Percentiles rank a stretch among this genome's conserved stretches.
Conservation (phyloP, 169 alveolate genomes). For the Eimeria maxima region DNA sequence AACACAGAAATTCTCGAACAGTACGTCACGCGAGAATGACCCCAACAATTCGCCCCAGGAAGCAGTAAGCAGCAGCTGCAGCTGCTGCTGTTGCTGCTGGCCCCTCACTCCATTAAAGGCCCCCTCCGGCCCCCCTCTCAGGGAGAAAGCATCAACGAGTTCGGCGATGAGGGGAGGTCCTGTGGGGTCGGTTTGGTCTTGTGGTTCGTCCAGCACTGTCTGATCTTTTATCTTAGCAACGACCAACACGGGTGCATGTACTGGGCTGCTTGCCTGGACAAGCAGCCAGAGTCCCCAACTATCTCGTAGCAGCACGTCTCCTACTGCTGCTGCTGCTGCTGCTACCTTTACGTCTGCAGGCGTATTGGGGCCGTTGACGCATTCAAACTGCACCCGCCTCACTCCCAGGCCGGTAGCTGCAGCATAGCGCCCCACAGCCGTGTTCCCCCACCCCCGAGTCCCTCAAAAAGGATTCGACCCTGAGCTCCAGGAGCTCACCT, state of each 20-base stretch:
- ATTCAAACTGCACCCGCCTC: conserved; percentile 15
- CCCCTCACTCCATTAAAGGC: conserved; percentile 56
- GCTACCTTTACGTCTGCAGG: conserved; percentile 19
- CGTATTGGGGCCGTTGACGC: background rate
- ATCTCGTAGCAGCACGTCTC: conserved; percentile 32
- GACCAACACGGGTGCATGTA: conserved; percentile 35
- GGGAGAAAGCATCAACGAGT: conserved; percentile 25
- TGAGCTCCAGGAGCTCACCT: background rate
- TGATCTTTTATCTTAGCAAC: background rate
- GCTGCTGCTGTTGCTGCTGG: background rate
- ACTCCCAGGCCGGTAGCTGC: conserved; percentile 36
- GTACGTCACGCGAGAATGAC: background rate
- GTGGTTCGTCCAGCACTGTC: background rate
- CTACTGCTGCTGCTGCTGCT: conserved; percentile 63
- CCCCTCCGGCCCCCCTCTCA: conserved; percentile 47
- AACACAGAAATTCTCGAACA: background rate
- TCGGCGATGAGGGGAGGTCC: conserved; percentile 51
- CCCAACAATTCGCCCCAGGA: background rate
- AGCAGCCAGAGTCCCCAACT: conserved; percentile 27
- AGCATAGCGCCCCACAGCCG: conserved; percentile 15
- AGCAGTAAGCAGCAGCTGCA: background rate
- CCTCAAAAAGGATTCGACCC: background rate
- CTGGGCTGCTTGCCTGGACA: conserved; percentile 46
- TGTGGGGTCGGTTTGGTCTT: background rate
- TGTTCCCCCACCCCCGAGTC: background rate